These are phyloP conservation scores for Fraxinus greggii DNA, from an alignment of 305 asterid genomes.

Conservation along the genomic window DNA sequence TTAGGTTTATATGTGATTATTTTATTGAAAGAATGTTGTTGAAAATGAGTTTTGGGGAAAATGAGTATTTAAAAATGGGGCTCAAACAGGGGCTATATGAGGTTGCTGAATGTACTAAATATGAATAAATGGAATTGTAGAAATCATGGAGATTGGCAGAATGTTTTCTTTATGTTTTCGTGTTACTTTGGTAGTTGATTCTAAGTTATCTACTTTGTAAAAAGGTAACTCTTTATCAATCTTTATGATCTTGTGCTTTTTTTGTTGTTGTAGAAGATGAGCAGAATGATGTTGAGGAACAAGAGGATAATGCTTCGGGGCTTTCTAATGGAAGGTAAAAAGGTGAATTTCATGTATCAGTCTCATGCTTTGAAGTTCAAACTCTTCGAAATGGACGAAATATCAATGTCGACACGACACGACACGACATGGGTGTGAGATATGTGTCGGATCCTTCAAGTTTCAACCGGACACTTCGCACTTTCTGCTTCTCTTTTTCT, in stretches of 20 bases:
- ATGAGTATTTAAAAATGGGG: neutral
- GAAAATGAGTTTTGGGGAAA: neutral
- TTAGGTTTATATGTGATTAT: too few species aligned
- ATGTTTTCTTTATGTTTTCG: neutral
- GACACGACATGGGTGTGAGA: too few species aligned
- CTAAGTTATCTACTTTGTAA: neutral
- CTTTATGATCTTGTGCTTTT: constrained; percentile 12
- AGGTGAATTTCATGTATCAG: constrained; percentile 43
- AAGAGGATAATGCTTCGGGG: constrained; percentile 28
- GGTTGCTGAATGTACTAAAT: neutral
- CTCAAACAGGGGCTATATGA: neutral
- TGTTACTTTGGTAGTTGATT: neutral
- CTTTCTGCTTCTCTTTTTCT: too few species aligned
- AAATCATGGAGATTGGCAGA: neutral
- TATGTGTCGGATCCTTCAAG: too few species aligned
- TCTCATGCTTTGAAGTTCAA: neutral
- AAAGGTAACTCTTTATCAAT: neutral
- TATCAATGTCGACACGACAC: too few species aligned
- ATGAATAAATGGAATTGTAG: neutral
- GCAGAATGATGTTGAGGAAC: constrained; percentile 33
- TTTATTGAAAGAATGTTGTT: too few species aligned
- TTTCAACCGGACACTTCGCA: too few species aligned
- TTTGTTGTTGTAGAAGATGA: constrained; percentile 56
- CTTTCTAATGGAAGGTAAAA: constrained; percentile 65
- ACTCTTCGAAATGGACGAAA: too few species aligned